These are phyloP conservation scores for Ophiostoma novo-ulmi DNA, from an alignment of 2,329 filamentous ascomycete genomes.

Conservation along the genomic window DNA sequence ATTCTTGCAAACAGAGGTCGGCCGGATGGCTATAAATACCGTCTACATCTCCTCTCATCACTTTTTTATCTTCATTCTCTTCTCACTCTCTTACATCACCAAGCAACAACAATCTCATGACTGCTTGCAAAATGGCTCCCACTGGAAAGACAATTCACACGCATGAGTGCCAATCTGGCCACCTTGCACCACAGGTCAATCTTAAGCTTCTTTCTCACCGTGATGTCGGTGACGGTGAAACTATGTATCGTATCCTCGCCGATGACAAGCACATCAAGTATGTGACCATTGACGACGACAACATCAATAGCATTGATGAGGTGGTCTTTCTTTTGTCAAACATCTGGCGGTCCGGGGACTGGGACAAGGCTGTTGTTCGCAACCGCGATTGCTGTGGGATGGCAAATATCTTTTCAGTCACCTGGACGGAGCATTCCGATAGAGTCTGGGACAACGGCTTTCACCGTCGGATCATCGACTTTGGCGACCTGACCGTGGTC, in stretches of 20 bases:
- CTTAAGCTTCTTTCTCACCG: not conserved
- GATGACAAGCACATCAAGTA: not conserved
- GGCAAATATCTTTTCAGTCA: not conserved
- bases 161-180: not conserved
- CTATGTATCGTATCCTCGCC: not conserved
- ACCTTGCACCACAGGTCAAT: not conserved
- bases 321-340: accelerated
- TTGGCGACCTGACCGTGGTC: not conserved
- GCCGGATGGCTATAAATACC: not conserved
- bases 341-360: not conserved
- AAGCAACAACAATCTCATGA: not conserved
- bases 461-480: not conserved
- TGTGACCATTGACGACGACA: not conserved
- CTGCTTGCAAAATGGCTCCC: not conserved
- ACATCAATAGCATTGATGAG: accelerated
- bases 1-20: not conserved
- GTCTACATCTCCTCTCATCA: not conserved
- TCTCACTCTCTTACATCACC: not conserved
- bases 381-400: too few species aligned
- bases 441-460: not conserved
- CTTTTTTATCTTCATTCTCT: not conserved
- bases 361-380: not conserved
- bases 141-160: not conserved
- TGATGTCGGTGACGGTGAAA: not conserved
- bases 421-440: not conserved